Conservation (phyloP, 495 filamentous ascomycete genomes). For the Penicillium canescens region DNA sequence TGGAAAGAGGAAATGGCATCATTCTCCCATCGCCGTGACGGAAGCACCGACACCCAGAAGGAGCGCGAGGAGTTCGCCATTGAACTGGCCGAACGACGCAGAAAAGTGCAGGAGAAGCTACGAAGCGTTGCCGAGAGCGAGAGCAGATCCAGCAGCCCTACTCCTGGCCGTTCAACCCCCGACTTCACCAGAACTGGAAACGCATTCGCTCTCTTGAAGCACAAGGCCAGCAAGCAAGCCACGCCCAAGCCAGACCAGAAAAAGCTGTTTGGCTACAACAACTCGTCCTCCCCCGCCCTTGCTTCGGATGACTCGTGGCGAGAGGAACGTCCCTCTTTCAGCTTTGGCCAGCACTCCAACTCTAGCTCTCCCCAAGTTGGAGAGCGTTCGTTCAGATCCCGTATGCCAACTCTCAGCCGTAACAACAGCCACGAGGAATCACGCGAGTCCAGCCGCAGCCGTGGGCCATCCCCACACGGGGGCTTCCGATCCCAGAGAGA, state of each 20-base stretch:
- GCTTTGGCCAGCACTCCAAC: constrained; percentile 39
- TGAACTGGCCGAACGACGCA: constrained; percentile 75
- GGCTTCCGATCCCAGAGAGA: constrained; percentile 48
- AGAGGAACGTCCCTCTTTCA: constrained; percentile 38
- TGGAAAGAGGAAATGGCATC: constrained; percentile 35
- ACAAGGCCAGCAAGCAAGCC: constrained; percentile 65
- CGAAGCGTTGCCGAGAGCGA: constrained; percentile 70
- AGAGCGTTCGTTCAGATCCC: constrained; percentile 34
- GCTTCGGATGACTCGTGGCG: constrained; percentile 44
- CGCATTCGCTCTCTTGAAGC: constrained; percentile 66
- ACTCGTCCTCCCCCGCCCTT: constrained; percentile 51
- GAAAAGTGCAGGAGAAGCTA: constrained; percentile 79
- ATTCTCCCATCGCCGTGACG: constrained; percentile 47
- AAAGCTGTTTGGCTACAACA: constrained; percentile 69
- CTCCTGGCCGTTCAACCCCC: constrained; percentile 46
- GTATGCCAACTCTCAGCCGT: constrained; percentile 35
- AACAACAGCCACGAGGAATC: constrained; percentile 38
- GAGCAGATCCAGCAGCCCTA: constrained; percentile 54
- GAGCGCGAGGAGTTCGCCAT: constrained; percentile 78
- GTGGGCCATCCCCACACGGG: constrained; percentile 36
- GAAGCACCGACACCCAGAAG: constrained; percentile 59
- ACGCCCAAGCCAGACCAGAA: constrained; percentile 58
- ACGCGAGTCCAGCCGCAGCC: constrained; percentile 43
- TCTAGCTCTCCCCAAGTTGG: constrained; percentile 45
- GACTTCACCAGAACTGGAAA: constrained; percentile 49